Evolutionary conservation across 225 moss, liverwort and hornwort genomes (phyloP).

Genomic region (Anthoceros angustus): DNA sequence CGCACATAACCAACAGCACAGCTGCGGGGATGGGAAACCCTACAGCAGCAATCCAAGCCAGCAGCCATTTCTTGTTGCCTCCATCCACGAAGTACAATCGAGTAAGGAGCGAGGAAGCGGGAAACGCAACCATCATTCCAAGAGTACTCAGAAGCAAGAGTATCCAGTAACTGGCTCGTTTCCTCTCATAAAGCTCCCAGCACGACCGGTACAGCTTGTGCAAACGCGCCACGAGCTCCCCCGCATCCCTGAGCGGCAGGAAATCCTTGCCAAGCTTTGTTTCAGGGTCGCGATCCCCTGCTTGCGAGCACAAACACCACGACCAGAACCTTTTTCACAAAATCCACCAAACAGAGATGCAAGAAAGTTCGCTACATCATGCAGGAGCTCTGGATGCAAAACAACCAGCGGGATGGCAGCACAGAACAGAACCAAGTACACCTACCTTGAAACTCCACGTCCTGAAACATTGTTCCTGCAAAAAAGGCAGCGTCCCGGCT

Average conservation of each 20-base stretch:
- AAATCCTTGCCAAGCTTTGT: neutral
- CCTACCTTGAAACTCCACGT: neutral
- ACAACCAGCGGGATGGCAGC: neutral
- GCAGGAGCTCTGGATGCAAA: neutral
- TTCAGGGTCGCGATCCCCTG: neutral
- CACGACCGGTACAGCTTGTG: neutral
- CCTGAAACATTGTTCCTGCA: neutral
- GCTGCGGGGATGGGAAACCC: constrained; percentile 22
- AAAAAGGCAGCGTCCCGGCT: neutral
- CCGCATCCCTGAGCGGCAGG: neutral
- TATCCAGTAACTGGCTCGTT: constrained; percentile 13
- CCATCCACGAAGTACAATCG: constrained; percentile 24
- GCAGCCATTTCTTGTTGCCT: constrained; percentile 20
- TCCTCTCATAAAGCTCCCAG: constrained; percentile 4
- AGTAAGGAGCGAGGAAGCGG: constrained; percentile 21
- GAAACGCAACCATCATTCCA: constrained; percentile 25
- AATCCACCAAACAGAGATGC: no score
- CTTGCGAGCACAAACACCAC: neutral
- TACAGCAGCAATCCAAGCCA: constrained; percentile 18
- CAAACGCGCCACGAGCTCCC: neutral
- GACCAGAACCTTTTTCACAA: no score
- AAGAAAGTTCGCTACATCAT: neutral
- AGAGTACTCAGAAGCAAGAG: constrained; percentile 17
- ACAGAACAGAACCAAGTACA: neutral
- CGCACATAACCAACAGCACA: constrained; percentile 16